Evolutionary conservation across 1,139 yeast genomes (phyloP), one percentile per base, ranked within the genome.

Genomic region (Yamadazyma triangularis): DNA sequence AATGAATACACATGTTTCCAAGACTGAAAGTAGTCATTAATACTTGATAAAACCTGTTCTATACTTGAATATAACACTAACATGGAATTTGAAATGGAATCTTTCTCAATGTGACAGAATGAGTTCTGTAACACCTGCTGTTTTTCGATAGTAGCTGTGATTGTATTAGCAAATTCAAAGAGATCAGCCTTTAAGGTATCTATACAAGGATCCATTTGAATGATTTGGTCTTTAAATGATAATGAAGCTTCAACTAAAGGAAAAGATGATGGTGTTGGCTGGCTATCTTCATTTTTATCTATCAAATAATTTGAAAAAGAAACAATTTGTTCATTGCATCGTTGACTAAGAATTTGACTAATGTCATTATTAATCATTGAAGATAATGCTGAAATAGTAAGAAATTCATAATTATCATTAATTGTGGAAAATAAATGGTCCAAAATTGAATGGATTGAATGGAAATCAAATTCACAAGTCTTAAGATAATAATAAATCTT

Each of bases 1-100:
- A 83, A 53, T 2, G 68, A 56, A 45, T 79, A 84, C 21, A 81
- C 60, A 19, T 57, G 58, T 7, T 52, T 50, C 94, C 94, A 86
- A 20, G 61, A 56, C 2, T 47, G 40, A 13, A 69, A 50, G 41
- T 74, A 77, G 0, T 16, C 31, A 1, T 48, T 39, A 0, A 72
- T 67, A 8, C 56, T 44, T 0, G 33, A 34, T 23, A 56, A 39
- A 2, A 47, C 32, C 0, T 4, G 8, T 15, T 58, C 58, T 8
- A 65, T 40, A 23, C 36, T 40, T 5, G 13, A 29, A 15, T 52
- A 37, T 3, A 41, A 40, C 6, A 4, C 10, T 2, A 30, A 16
- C 8, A 32, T 15, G n/a, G 31, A 4, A 6, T 18, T 13, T 7
- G 37, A n/a, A 4, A 32, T 13, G 2, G 2, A 8, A 8, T 28